phyloP scores from a whole-genome alignment of 2,329 filamentous ascomycete species.

The Pseudogymnoascus sp. region DNA sequence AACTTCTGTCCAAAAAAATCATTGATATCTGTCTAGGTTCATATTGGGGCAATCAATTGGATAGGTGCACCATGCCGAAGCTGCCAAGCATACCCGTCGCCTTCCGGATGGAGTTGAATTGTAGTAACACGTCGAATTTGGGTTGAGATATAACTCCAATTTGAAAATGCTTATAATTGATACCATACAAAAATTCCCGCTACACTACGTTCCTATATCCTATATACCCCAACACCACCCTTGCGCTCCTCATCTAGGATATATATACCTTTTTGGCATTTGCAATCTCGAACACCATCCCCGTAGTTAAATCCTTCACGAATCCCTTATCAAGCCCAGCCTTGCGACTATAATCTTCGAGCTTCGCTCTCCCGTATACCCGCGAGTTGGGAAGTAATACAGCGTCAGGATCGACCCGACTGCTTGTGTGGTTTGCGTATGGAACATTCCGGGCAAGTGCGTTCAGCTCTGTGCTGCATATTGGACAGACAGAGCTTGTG shows the following conservation, averaged over 20 bases:
- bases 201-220: background rate
- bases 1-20: background rate
- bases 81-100: background rate
- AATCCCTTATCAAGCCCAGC: slow-evolving; percentile 58
- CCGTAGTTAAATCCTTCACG: slow-evolving; percentile 73
- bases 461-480: slow-evolving; percentile 93
- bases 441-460: slow-evolving; percentile 81
- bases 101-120: background rate
- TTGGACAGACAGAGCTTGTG: slow-evolving; percentile 73
- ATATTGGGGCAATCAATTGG: background rate
- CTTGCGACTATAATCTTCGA: slow-evolving; percentile 74
- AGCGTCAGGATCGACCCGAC: slow-evolving; percentile 80
- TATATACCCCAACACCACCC: background rate
- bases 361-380: slow-evolving; percentile 69
- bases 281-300: slow-evolving; percentile 54
- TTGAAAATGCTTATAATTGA: background rate
- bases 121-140: background rate
- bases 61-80: background rate
- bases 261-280: slow-evolving; percentile 86
- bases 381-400: slow-evolving; percentile 80
- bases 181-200: background rate
- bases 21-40: background rate
- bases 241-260: slow-evolving; percentile 43
- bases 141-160: background rate
- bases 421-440: slow-evolving; percentile 92